Percentiles rank a stretch among this genome's conserved stretches.
Conservation (phyloP, 805 yeast species). For the Nakazawaea ambrosiae region DNA sequence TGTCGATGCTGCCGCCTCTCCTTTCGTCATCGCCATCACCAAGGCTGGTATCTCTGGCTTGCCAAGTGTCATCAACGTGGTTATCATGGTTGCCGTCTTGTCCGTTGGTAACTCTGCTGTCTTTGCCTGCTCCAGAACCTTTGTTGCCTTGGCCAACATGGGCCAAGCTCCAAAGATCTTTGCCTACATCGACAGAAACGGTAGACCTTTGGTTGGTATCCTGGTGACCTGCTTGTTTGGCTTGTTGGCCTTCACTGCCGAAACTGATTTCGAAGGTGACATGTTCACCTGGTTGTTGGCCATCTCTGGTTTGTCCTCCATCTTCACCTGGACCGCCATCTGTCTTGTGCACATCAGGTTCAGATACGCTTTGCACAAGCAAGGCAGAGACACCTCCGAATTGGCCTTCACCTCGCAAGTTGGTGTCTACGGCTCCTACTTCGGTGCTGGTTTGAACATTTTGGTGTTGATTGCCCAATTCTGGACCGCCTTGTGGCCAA, state of each 20-base stretch:
- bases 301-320: slow-evolving; percentile 70
- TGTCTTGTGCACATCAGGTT: slow-evolving; percentile 64
- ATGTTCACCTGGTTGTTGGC: slow-evolving; percentile 74
- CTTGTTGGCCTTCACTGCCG: slow-evolving; percentile 55
- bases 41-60: slow-evolving; percentile 56
- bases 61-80: slow-evolving; percentile 70
- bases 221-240: slow-evolving; percentile 46
- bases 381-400: slow-evolving; percentile 66
- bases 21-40: slow-evolving; percentile 66
- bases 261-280: slow-evolving; percentile 44
- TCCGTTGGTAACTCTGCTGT: slow-evolving; percentile 76
- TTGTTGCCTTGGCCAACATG: slow-evolving; percentile 63
- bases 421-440: slow-evolving; percentile 62
- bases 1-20: slow-evolving; percentile 57
- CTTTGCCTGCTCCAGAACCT: slow-evolving; percentile 65
- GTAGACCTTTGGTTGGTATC: slow-evolving; percentile 73
- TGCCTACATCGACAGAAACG: slow-evolving; percentile 67
- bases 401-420: slow-evolving; percentile 58
- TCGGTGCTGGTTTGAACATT: slow-evolving; percentile 51
- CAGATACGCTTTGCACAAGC: slow-evolving; percentile 56
- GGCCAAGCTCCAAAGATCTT: slow-evolving; percentile 59
- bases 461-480: slow-evolving; percentile 69
- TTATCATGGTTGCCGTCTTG: slow-evolving; percentile 62
- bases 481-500: slow-evolving; percentile 76
- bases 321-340: slow-evolving; percentile 75